Conservation (phyloP, 2,329 filamentous ascomycete species). For the Penicillium digitatum region DNA sequence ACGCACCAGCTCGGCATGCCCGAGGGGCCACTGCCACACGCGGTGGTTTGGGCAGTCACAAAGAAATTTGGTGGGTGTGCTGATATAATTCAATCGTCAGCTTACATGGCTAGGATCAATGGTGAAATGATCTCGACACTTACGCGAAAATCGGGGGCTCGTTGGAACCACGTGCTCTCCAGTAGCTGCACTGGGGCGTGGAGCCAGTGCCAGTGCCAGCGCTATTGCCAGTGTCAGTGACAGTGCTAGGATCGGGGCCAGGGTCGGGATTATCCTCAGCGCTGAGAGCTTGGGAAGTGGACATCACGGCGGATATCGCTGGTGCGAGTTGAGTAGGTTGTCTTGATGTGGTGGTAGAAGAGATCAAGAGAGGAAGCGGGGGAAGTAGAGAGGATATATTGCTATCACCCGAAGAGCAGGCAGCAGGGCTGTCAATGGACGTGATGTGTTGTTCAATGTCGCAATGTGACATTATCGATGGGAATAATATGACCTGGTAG, state of each 20-base stretch:
- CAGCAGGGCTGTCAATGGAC: not conserved
- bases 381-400: not conserved
- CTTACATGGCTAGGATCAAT: not conserved
- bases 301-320: not conserved
- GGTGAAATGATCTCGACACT: not conserved
- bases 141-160: not conserved
- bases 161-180: not conserved
- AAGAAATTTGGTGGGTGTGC: rapidly evolving
- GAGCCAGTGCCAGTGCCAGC: not conserved
- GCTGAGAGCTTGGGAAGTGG: not conserved
- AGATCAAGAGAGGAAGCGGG: no score
- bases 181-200: not conserved
- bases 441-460: not conserved
- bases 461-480: not conserved
- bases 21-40: not conserved
- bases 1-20: not conserved
- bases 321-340: not conserved
- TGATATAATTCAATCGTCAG: not conserved
- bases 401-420: not conserved
- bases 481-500: no score
- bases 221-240: not conserved
- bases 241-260: not conserved
- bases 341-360: no score
- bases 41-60: not conserved
- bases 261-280: not conserved